phyloP scores from a whole-genome alignment of 805 yeast species.

The Grigorovia transvaalensis region DNA sequence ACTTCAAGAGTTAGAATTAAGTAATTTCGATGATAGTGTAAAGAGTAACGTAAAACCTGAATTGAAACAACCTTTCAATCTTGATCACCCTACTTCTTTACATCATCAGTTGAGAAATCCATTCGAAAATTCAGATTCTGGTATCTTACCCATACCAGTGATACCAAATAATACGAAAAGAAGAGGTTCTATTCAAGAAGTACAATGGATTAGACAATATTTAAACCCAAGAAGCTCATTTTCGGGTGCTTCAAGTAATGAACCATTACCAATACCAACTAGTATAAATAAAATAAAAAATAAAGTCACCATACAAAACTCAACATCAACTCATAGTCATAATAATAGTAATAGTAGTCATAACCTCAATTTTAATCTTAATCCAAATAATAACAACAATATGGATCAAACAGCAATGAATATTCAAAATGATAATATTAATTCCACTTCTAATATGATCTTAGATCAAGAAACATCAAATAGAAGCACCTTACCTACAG shows the following conservation, averaged over 20 bases:
- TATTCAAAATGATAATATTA: not conserved
- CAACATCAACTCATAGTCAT: not conserved
- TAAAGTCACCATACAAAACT: not conserved
- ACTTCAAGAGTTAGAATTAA: constrained; percentile 13
- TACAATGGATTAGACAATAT: constrained; percentile 24
- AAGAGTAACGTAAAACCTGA: not conserved
- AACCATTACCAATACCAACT: constrained; percentile 4
- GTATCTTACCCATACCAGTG: not conserved
- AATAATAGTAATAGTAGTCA: not conserved
- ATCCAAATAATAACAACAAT: no score
- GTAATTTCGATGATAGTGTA: not conserved
- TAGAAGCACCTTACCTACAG: not conserved
- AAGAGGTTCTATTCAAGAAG: constrained; percentile 25
- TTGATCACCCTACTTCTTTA: not conserved
- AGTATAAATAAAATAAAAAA: not conserved
- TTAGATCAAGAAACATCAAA: not conserved
- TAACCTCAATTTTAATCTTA: not conserved
- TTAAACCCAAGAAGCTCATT: constrained; percentile 30
- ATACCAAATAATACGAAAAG: constrained; percentile 5
- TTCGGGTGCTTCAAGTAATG: constrained; percentile 21
- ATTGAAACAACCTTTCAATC: not conserved
- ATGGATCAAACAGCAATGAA: not conserved
- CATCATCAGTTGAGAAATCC: not conserved
- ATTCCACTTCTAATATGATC: no score
- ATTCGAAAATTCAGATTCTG: not conserved